Evolutionary conservation across 805 yeast species (phyloP).

Genomic region (Lachancea quebecensis): DNA sequence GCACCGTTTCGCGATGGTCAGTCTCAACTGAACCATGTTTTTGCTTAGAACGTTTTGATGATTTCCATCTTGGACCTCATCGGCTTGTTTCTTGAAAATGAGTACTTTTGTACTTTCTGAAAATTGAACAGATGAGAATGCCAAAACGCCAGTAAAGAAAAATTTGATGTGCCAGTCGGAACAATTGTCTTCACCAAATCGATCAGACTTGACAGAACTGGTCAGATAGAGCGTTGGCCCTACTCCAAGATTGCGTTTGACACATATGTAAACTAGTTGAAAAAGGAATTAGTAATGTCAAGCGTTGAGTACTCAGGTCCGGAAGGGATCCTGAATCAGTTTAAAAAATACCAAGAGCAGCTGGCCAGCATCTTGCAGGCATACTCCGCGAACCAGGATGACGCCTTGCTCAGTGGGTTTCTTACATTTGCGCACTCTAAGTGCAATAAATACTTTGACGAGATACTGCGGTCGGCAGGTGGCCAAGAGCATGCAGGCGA

Average conservation of each 20-base stretch:
- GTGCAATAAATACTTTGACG: conserved; percentile 11
- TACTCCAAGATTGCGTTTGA: neutral
- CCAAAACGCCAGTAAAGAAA: neutral
- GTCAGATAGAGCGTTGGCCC: neutral
- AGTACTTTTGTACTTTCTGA: neutral
- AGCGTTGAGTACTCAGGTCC: conserved; percentile 4
- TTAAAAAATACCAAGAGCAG: conserved; percentile 15
- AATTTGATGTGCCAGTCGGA: neutral
- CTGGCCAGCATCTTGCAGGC: conserved; percentile 20
- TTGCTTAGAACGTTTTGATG: no score
- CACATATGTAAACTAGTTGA: conserved; percentile 2
- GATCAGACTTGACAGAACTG: neutral
- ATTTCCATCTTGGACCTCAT: neutral
- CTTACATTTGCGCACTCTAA: conserved; percentile 26
- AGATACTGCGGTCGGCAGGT: neutral
- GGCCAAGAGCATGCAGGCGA: neutral
- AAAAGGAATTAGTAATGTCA: conserved; percentile 5
- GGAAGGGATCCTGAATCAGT: neutral
- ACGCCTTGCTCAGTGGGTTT: conserved; percentile 24
- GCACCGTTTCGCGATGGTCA: no score
- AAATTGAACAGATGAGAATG: neutral
- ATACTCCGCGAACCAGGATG: conserved; percentile 23
- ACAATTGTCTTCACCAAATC: neutral
- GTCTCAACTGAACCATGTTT: no score
- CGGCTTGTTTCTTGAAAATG: neutral